A percentile compares a stretch with the other conserved stretches of the same genome.
Conservation (phyloP, 768 basidiomycete genomes). For the Xerocomus spinulosus region DNA sequence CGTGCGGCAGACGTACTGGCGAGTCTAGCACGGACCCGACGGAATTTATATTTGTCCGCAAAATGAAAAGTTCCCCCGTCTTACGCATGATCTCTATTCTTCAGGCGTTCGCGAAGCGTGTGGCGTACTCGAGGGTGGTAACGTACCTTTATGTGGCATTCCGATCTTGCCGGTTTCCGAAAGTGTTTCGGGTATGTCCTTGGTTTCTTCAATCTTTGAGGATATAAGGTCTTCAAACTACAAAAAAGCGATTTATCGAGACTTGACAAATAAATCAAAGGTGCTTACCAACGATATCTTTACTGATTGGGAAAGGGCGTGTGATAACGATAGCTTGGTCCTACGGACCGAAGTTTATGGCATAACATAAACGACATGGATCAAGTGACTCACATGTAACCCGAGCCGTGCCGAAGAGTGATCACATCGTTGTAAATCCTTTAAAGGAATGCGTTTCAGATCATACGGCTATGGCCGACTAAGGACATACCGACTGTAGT, state of each 20-base stretch:
- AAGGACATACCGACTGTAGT: slow-evolving; percentile 75
- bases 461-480: slow-evolving; percentile 19
- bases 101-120: slow-evolving; percentile 12
- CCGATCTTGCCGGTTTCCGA: slow-evolving; percentile 94
- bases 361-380: slow-evolving; percentile 11
- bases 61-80: slow-evolving; percentile 89
- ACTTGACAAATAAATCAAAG: slow-evolving; percentile 11
- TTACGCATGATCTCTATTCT: slow-evolving; percentile 90
- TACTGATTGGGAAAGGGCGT: slow-evolving; percentile 93
- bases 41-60: slow-evolving; percentile 91
- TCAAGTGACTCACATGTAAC: slow-evolving; percentile 83
- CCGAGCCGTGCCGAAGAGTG: slow-evolving; percentile 87
- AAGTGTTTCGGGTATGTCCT: slow-evolving; percentile 90
- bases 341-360: slow-evolving; percentile 37
- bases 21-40: slow-evolving; percentile 97
- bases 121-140: slow-evolving; percentile 1
- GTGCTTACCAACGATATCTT: slow-evolving; percentile 82
- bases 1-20: slow-evolving; percentile 52
- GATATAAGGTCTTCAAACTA: slow-evolving; percentile 92
- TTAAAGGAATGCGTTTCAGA: slow-evolving; percentile 25
- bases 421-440: slow-evolving; percentile 98
- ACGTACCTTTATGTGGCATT: slow-evolving; percentile 73
- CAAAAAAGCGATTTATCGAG: neutral
- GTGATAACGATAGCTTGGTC: slow-evolving; percentile 94
- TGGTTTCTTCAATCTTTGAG: slow-evolving; percentile 91